A percentile compares a stretch with the other conserved stretches of the same genome.
Conservation (phyloP, 148 eudicot species). For the Rheum nobile region DNA sequence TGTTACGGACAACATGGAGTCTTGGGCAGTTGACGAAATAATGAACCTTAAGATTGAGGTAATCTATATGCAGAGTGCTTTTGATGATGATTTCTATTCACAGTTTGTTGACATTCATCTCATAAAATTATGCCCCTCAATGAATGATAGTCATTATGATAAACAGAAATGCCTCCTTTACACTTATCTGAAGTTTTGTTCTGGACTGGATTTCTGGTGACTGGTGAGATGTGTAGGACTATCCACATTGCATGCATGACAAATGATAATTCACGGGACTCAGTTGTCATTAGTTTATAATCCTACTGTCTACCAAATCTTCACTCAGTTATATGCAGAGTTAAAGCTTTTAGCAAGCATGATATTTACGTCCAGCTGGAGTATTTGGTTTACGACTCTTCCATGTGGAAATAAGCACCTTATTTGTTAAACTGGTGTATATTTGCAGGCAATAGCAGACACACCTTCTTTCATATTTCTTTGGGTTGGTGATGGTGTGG, state of each 20-base stretch:
- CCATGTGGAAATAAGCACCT: not conserved
- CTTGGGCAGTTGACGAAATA: conserved; percentile 90
- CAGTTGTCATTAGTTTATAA: not conserved
- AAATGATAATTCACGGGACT: not conserved
- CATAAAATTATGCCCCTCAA: not conserved
- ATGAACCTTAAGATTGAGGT: conserved; percentile 97
- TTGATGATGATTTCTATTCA: not conserved
- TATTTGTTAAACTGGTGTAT: not conserved
- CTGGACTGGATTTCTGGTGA: not conserved
- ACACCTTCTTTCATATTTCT: conserved; percentile 96
- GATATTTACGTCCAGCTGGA: not conserved
- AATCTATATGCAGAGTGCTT: not conserved
- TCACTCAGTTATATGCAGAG: not conserved
- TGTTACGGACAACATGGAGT: conserved; percentile 85
- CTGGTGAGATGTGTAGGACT: not conserved
- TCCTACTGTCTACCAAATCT: not conserved
- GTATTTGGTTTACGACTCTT: not conserved
- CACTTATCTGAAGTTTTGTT: not conserved
- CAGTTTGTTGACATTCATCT: not conserved
- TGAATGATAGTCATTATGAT: not conserved
- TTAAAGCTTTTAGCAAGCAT: not conserved
- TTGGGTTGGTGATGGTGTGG: conserved; percentile 98
- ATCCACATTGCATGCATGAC: not conserved
- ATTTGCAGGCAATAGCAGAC: conserved; percentile 83
- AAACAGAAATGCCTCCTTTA: not conserved